Conservation (phyloP, 225 moss, liverwort and hornwort genomes). For the Asterella californica region DNA sequence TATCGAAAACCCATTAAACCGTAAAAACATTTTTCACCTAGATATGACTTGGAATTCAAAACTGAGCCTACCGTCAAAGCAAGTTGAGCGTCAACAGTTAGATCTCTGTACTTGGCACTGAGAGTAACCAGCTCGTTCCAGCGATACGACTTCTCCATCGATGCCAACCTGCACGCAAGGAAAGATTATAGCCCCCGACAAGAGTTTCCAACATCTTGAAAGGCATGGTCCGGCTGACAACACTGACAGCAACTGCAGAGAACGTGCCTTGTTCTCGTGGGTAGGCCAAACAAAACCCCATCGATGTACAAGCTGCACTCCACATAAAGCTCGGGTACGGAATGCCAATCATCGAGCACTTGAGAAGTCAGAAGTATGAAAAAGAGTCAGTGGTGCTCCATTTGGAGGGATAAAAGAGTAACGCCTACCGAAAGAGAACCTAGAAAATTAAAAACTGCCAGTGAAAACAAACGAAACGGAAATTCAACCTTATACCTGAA, state of each 20-base stretch:
- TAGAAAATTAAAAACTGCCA: neutral
- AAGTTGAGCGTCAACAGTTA: conserved; percentile 84
- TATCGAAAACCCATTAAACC: too few species aligned
- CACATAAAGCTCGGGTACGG: conserved; percentile 89
- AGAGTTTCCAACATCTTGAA: neutral
- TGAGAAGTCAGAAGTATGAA: neutral
- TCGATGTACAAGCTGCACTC: conserved; percentile 89
- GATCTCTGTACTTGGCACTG: conserved; percentile 89
- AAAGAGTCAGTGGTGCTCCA: neutral
- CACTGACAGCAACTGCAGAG: neutral
- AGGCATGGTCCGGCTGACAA: neutral
- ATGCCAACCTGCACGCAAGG: conserved; percentile 62
- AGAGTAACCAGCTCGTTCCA: conserved; percentile 94
- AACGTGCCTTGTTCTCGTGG: conserved; percentile 76
- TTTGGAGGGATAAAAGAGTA: neutral
- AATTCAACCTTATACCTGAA: neutral
- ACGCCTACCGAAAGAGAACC: too few species aligned
- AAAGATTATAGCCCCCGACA: neutral
- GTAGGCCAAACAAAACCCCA: conserved; percentile 90
- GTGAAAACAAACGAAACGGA: too few species aligned
- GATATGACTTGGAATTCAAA: neutral
- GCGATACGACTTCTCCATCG: conserved; percentile 81
- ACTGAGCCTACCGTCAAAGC: conserved; percentile 65
- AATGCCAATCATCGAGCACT: conserved; percentile 34
- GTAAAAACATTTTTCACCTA: neutral